Conservation (phyloP, 2,329 filamentous ascomycete genomes). For the Fusarium goolgardi region DNA sequence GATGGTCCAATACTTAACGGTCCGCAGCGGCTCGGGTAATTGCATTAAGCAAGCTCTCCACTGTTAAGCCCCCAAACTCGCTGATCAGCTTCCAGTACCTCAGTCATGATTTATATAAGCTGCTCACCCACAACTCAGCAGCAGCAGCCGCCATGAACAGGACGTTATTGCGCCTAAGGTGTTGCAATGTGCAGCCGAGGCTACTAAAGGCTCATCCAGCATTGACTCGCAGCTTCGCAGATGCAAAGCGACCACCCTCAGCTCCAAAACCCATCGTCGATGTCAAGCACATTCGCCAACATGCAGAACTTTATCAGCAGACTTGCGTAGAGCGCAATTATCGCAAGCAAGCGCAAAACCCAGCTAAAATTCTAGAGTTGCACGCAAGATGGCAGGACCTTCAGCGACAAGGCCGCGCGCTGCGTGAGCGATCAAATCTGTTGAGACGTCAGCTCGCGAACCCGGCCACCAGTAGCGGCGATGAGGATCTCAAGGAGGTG, state of each 20-base stretch:
- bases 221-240: conserved; percentile 42
- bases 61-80: conserved; percentile 35
- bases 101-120: conserved; percentile 37
- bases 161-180: conserved; percentile 45
- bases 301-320: conserved; percentile 80
- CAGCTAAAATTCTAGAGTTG: conserved; percentile 66
- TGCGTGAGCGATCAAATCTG: conserved; percentile 75
- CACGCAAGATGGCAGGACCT: conserved; percentile 69
- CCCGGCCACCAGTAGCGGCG: conserved; percentile 59
- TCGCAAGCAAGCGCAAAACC: conserved; percentile 64
- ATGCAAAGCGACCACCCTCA: conserved; percentile 67
- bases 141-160: conserved; percentile 49
- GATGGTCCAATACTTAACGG: conserved; percentile 20
- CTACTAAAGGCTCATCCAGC: conserved; percentile 13
- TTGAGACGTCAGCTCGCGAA: conserved; percentile 67
- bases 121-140: conserved; percentile 37
- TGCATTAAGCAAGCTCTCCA: conserved; percentile 46
- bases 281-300: conserved; percentile 89
- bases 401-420: conserved; percentile 68
- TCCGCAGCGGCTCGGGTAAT: conserved; percentile 46
- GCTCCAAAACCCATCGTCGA: conserved; percentile 85
- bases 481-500: conserved; percentile 54
- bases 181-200: conserved; percentile 37
- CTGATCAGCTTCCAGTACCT: conserved; percentile 18
- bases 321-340: conserved; percentile 93